Conservation (phyloP, 495 filamentous ascomycete genomes). For the Peziza echinospora region DNA sequence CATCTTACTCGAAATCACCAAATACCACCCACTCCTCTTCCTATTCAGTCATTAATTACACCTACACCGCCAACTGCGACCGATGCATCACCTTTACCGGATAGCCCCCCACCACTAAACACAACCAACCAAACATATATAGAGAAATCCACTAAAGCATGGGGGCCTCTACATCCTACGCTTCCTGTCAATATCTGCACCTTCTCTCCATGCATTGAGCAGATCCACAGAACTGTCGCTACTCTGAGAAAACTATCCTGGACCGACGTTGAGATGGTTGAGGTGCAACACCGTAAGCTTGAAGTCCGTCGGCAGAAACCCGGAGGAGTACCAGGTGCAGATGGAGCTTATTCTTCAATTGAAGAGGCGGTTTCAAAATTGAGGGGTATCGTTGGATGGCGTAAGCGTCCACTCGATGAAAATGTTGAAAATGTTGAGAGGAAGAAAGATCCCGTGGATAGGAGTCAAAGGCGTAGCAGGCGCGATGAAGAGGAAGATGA, state of each 20-base stretch:
- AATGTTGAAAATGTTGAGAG: constrained; percentile 9
- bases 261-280: constrained; percentile 83
- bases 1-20: constrained; percentile 43
- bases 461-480: neutral
- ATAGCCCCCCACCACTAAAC: neutral
- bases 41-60: neutral
- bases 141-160: neutral
- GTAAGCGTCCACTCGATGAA: constrained; percentile 23
- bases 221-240: constrained; percentile 65
- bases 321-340: constrained; percentile 23
- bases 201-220: constrained; percentile 92
- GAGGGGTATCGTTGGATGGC: constrained; percentile 39
- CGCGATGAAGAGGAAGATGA: constrained; percentile 11
- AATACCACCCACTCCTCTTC: neutral
- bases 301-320: constrained; percentile 51
- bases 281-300: constrained; percentile 51
- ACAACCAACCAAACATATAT: neutral
- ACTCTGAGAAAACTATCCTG: constrained; percentile 58
- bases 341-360: constrained; percentile 37
- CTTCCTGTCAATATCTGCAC: constrained; percentile 58
- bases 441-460: constrained; percentile 5
- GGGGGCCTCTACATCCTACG: constrained; percentile 39
- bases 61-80: neutral
- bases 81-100: neutral
- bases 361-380: constrained; percentile 54